Conservation (phyloP, 306 rosid species). For the Gillenia trifoliata region DNA sequence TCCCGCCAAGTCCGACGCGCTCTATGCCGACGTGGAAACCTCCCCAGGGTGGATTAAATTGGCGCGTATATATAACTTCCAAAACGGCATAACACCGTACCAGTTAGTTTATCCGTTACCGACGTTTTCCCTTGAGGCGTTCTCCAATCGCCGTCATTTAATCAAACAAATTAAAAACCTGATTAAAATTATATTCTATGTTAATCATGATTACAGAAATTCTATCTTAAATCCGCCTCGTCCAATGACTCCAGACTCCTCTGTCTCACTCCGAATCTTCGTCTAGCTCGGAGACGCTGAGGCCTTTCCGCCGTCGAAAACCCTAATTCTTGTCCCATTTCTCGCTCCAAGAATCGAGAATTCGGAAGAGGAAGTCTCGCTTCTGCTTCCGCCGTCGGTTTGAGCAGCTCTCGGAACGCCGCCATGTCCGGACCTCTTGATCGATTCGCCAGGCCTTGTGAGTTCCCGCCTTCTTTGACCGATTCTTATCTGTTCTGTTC, state of each 20-base stretch:
- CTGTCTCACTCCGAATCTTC: neutral
- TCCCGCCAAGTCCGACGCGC: conserved; percentile 29
- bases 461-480: conserved; percentile 23
- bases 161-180: neutral
- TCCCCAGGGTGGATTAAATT: neutral
- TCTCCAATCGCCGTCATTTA: neutral
- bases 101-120: neutral
- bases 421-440: conserved; percentile 83
- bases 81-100: neutral
- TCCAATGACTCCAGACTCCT: neutral
- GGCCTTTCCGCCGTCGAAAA: neutral
- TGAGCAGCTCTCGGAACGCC: neutral
- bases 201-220: neutral
- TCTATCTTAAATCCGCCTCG: neutral
- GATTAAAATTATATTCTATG: neutral
- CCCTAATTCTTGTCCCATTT: neutral
- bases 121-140: neutral
- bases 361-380: conserved; percentile 17
- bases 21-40: conserved; percentile 27
- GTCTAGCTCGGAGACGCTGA: neutral
- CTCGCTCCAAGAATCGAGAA: neutral
- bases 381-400: neutral
- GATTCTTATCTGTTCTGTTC: neutral
- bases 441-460: conserved; percentile 85
- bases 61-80: neutral